Conservation (phyloP, 2,329 filamentous ascomycete species). For the Helminthosporium solani region DNA sequence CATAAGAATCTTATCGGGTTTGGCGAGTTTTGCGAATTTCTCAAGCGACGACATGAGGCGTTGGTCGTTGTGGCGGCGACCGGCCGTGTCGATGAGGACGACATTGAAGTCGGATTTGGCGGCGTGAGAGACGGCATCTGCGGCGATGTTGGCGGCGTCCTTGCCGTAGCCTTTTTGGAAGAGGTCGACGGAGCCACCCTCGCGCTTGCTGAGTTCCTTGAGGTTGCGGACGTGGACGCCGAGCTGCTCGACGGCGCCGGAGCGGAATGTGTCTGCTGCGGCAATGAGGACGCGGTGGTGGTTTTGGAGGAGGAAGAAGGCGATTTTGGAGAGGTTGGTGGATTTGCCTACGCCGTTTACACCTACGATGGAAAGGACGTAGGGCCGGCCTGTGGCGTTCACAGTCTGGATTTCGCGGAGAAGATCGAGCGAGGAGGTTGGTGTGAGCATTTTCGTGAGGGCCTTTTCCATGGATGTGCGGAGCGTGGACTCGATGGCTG, state of each 20-base stretch:
- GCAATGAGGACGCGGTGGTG: conserved; percentile 93
- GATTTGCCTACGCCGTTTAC: conserved; percentile 99
- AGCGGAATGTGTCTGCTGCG: conserved; percentile 95
- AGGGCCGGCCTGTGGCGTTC: conserved; percentile 69
- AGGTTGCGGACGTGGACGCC: conserved; percentile 93
- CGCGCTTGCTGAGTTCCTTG: conserved; percentile 80
- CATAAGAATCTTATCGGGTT: conserved; percentile 98
- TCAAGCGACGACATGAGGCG: conserved; percentile 94
- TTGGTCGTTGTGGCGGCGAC: conserved; percentile 91
- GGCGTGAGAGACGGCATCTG: conserved; percentile 85
- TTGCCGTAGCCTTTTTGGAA: conserved; percentile 98
- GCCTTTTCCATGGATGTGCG: conserved; percentile 88
- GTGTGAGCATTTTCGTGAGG: conserved; percentile 91
- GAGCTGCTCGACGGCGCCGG: conserved; percentile 93
- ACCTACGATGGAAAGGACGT: conserved; percentile 96
- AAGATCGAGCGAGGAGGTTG: conserved; percentile 90
- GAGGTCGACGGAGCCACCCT: conserved; percentile 78
- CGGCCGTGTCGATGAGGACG: conserved; percentile 94
- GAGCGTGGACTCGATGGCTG: conserved; percentile 76
- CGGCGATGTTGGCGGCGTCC: conserved; percentile 91
- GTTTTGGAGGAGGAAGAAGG: conserved; percentile 96
- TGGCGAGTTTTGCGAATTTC: conserved; percentile 94
- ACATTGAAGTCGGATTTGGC: conserved; percentile 79
- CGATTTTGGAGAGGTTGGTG: conserved; percentile 96
- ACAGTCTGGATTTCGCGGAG: conserved; percentile 88